Conservation (phyloP, 768 basidiomycete species). For the Rhizopogon roseolus region DNA sequence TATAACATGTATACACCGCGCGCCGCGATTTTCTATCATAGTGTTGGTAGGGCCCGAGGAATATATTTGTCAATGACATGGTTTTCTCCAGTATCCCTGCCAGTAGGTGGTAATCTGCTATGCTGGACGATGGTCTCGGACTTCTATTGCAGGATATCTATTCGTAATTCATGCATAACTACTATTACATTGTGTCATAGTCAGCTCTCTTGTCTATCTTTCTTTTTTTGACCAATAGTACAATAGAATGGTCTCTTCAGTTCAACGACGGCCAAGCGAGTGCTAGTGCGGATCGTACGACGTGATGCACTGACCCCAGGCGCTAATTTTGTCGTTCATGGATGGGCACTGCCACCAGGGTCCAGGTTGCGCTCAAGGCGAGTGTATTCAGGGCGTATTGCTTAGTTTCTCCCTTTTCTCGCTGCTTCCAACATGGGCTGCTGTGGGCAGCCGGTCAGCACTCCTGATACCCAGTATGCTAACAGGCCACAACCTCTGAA, state of each 20-base stretch:
- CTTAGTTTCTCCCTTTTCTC: constrained; percentile 3
- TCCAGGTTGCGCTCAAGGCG: neutral
- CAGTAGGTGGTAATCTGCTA: no score
- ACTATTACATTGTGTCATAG: no score
- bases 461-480: constrained; percentile 24
- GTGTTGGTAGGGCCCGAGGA: neutral
- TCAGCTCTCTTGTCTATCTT: no score
- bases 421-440: constrained; percentile 48
- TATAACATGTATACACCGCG: no score
- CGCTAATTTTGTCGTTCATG: neutral
- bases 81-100: no score
- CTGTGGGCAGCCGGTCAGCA: constrained; percentile 48
- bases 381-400: neutral
- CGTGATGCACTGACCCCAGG: neutral
- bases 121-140: no score
- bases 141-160: no score
- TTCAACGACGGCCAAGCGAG: no score
- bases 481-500: constrained; percentile 27
- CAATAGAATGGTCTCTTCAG: neutral
- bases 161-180: no score
- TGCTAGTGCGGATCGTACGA: no score
- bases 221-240: neutral
- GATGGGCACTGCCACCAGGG: constrained; percentile 7
- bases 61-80: no score
- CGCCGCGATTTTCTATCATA: no score